Evolutionary conservation across 73 alveolate species (phyloP), one percentile per base, ranked within the genome.

Genomic region (Stentor roeselii): DNA sequence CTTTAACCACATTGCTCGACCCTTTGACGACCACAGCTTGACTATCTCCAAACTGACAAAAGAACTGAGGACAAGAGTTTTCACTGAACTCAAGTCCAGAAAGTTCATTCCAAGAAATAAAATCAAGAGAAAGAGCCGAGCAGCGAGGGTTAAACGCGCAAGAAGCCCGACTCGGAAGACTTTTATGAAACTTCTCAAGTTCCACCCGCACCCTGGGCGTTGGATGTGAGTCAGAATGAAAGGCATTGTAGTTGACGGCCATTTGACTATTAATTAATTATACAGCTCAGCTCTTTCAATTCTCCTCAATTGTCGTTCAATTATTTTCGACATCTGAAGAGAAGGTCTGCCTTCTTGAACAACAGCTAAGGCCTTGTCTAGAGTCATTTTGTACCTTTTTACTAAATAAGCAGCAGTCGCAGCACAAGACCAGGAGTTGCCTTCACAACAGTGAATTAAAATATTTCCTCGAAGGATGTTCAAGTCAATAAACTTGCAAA

Each of bases 351-450:
- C 80, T 21, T 67, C 37, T 32, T 67, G 21, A 27, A 67, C 37
- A 21, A 67, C 34, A 21, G 50, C 34, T 27, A 27, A 67, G 2
- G 41, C n/a, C 11, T 67, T 67, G 14, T 67, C 80, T 27, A 30
- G 41, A 0, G 80, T 21, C 41, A 67, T 67, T 21, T 34, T n/a
- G 2, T 21, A 67, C 41, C 34, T 21, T 2, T 67, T 67, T 32
- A 67, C 34, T 27, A 67, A 32, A 67, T 67, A 67, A 36, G 42
- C 80, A 21, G 34, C 34, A 14, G 34, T 34, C 11, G 37, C 41
- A 21, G 37, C 80, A 67, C 80, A 67, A 30, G 80, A 67, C 37
- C 80, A 0, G 37, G n/a, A 21, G 34, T 67, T 67, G n/a, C 80
- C 80, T 1, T 27, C 34, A 21, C 37, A 21, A 34, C 80, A 67